A percentile compares a stretch with the other conserved stretches of the same genome.
These are phyloP conservation scores for Venturia carpophila DNA, from an alignment of 2,329 filamentous ascomycete genomes.

Conservation along the genomic window DNA sequence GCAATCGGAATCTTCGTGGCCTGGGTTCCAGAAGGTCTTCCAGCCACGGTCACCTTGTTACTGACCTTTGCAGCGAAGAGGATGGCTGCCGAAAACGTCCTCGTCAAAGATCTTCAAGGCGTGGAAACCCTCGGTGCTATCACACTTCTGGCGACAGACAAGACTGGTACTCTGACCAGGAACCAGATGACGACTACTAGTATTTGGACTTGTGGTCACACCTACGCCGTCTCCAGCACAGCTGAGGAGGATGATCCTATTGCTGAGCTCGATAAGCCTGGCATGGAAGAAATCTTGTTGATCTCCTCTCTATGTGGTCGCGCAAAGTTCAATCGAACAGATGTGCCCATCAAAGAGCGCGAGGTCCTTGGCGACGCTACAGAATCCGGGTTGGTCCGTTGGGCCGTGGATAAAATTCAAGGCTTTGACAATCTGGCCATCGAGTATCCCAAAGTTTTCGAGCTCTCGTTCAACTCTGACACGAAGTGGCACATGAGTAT, in stretches of 20 bases:
- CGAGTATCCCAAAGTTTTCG: constrained; percentile 41
- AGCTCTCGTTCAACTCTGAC: constrained; percentile 66
- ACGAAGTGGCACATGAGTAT: constrained; percentile 67
- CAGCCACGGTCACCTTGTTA: constrained; percentile 60
- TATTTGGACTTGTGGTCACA: constrained; percentile 42
- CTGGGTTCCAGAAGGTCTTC: constrained; percentile 44
- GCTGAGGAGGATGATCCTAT: constrained; percentile 19
- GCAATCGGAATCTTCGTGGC: constrained; percentile 43
- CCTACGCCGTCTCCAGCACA: constrained; percentile 26
- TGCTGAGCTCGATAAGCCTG: constrained; percentile 29
- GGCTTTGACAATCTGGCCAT: constrained; percentile 20
- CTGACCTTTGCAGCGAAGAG: constrained; percentile 33
- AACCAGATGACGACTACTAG: constrained; percentile 34
- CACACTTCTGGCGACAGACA: constrained; percentile 35
- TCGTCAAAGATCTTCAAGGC: constrained; percentile 32
- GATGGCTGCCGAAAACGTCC: constrained; percentile 36
- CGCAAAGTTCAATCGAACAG: constrained; percentile 9
- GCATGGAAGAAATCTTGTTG: constrained; percentile 33
- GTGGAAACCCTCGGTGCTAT: constrained; percentile 36
- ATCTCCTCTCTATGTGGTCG: constrained; percentile 11
- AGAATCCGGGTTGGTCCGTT: constrained; percentile 65
- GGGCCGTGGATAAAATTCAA: constrained; percentile 39
- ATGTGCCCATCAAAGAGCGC: constrained; percentile 36
- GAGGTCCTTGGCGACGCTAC: constrained; percentile 61
- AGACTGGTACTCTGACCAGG: constrained; percentile 35